Percentiles rank a stretch among this genome's conserved stretches.
These are phyloP conservation scores for Aspergillus niger DNA, from an alignment of 2,329 filamentous ascomycete species.

Conservation along the genomic window DNA sequence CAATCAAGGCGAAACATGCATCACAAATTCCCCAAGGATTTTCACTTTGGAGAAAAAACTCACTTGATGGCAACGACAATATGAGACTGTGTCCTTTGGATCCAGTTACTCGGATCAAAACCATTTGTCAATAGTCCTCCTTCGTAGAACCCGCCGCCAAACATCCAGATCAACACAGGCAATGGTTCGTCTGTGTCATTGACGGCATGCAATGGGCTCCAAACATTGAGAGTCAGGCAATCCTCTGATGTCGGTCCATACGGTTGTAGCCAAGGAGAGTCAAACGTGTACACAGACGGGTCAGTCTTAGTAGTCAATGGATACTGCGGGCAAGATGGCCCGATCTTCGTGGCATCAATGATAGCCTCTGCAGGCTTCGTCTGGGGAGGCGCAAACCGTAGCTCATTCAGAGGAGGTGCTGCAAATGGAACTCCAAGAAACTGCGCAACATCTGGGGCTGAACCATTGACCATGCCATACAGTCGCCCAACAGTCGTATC, in stretches of 20 bases:
- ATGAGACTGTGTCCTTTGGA: not conserved
- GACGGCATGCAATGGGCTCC: not conserved
- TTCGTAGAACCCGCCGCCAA: not conserved
- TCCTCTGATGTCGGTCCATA: not conserved
- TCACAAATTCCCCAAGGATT: no score
- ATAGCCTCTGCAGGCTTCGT: not conserved
- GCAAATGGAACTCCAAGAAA: slow-evolving; percentile 1
- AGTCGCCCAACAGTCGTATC: not conserved
- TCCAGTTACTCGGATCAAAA: not conserved
- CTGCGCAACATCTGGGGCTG: not conserved
- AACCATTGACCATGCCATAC: slow-evolving; percentile 5
- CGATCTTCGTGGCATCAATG: not conserved
- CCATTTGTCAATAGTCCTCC: not conserved
- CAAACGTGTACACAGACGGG: slow-evolving; percentile 1
- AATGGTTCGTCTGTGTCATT: not conserved
- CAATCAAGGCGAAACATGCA: not conserved
- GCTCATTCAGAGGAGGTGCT: not conserved
- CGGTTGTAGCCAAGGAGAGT: slow-evolving; percentile 3
- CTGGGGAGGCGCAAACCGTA: not conserved
- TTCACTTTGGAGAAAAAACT: not conserved
- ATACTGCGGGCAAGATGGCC: not conserved
- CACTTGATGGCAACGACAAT: not conserved
- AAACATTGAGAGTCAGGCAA: slow-evolving; percentile 2
- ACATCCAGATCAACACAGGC: not conserved
- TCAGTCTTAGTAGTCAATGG: not conserved